Conservation (phyloP, 345 rosid species). For the Populus ilicifolia region DNA sequence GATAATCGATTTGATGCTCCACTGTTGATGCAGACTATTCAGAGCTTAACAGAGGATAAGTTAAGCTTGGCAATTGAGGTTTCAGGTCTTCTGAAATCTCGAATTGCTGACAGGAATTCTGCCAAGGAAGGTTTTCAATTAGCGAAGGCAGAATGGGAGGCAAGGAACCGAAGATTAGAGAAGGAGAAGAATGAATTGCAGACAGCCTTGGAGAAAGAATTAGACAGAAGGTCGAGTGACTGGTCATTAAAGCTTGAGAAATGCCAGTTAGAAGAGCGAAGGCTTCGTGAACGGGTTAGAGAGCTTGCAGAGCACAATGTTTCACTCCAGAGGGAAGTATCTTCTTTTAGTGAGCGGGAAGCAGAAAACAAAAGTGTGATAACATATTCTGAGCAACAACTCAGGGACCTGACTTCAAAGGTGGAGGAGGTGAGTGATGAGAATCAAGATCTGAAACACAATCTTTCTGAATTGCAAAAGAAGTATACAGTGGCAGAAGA, state of each 20-base stretch:
- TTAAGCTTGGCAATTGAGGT: slow-evolving; percentile 71
- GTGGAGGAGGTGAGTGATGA: slow-evolving; percentile 48
- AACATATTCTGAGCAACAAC: slow-evolving; percentile 52
- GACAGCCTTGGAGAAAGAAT: slow-evolving; percentile 79
- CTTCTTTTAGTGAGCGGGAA: slow-evolving; percentile 66
- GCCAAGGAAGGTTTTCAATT: slow-evolving; percentile 56
- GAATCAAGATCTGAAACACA: slow-evolving; percentile 48
- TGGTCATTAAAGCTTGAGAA: slow-evolving; percentile 88
- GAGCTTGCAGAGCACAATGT: slow-evolving; percentile 98
- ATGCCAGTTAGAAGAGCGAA: slow-evolving; percentile 76
- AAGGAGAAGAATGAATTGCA: slow-evolving; percentile 80
- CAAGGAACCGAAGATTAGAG: slow-evolving; percentile 53
- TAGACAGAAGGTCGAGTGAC: slow-evolving; percentile 91
- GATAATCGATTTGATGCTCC: slow-evolving; percentile 59
- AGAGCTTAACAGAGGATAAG: slow-evolving; percentile 60
- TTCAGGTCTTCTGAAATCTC: slow-evolving; percentile 54
- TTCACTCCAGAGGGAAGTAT: slow-evolving; percentile 79
- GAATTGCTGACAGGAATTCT: slow-evolving; percentile 60
- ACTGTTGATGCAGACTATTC: slow-evolving; percentile 51
- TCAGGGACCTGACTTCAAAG: slow-evolving; percentile 49
- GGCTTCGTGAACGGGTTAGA: slow-evolving; percentile 87
- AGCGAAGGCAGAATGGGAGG: slow-evolving; percentile 55
- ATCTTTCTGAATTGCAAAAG: slow-evolving; percentile 51
- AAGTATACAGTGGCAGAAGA: slow-evolving; percentile 49
- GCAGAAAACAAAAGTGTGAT: slow-evolving; percentile 55